These are phyloP conservation scores for Colletotrichum tropicicola DNA, from an alignment of 2,329 filamentous ascomycete species.

Conservation along the genomic window DNA sequence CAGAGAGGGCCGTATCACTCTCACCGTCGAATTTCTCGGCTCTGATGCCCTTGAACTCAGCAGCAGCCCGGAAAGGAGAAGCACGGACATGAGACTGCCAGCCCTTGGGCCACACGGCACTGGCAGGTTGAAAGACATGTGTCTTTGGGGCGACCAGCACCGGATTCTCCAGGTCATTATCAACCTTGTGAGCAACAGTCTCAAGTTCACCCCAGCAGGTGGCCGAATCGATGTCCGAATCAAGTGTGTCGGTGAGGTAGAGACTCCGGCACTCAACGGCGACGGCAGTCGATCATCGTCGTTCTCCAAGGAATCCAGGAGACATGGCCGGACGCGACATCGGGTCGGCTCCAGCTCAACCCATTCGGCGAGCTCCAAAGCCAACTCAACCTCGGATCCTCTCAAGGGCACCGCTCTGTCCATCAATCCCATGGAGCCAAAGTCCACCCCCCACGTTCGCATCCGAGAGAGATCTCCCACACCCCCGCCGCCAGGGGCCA, in stretches of 20 bases:
- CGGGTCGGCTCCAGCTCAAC: conserved; percentile 59
- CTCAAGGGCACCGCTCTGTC: conserved; percentile 61
- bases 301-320: conserved; percentile 56
- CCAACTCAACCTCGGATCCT: conserved; percentile 35
- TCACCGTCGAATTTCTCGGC: conserved; percentile 77
- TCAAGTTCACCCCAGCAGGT: conserved; percentile 86
- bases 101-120: conserved; percentile 72
- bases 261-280: conserved; percentile 45
- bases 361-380: conserved; percentile 59
- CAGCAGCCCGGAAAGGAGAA: conserved; percentile 36
- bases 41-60: conserved; percentile 42
- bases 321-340: conserved; percentile 51
- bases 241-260: conserved; percentile 72
- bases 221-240: conserved; percentile 82
- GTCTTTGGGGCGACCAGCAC: conserved; percentile 92
- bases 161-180: conserved; percentile 92
- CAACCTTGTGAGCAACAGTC: conserved; percentile 89
- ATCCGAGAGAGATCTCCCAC: conserved; percentile 66
- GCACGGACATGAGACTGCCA: conserved; percentile 50
- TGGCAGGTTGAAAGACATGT: conserved; percentile 82
- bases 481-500: conserved; percentile 68
- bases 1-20: conserved; percentile 78
- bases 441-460: conserved; percentile 55
- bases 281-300: conserved; percentile 61
- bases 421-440: conserved; percentile 71